Evolutionary conservation across 2,329 filamentous ascomycete species (phyloP).

Genomic region (Bimuria novae-zelandiae): DNA sequence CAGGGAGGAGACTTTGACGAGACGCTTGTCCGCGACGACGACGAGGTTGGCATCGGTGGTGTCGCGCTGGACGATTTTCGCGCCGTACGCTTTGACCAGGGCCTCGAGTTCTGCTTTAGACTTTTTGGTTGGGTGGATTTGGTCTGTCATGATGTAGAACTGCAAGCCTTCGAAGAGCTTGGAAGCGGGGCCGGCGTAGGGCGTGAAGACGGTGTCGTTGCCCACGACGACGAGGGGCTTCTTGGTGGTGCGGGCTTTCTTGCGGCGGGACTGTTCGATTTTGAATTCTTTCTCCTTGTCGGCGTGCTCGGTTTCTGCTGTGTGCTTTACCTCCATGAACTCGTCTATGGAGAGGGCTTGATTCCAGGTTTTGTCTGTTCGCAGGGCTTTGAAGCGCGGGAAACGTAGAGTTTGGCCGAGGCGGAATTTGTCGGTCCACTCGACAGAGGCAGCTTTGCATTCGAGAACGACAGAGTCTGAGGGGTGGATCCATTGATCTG

Average conservation of each 20-base stretch:
- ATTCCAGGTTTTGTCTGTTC: slow-evolving; percentile 84
- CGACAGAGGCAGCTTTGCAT: slow-evolving; percentile 84
- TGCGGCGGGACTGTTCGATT: slow-evolving; percentile 69
- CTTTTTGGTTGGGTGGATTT: slow-evolving; percentile 69
- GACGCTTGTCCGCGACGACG: slow-evolving; percentile 77
- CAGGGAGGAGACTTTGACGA: slow-evolving; percentile 81
- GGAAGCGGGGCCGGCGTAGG: slow-evolving; percentile 63
- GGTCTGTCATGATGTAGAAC: slow-evolving; percentile 85
- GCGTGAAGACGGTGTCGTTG: slow-evolving; percentile 53
- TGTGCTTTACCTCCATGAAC: slow-evolving; percentile 72
- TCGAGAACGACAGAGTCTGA: slow-evolving; percentile 84
- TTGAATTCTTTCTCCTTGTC: slow-evolving; percentile 73
- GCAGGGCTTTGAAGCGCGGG: slow-evolving; percentile 81
- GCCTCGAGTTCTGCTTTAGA: slow-evolving; percentile 79
- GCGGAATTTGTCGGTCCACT: slow-evolving; percentile 76
- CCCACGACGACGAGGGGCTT: slow-evolving; percentile 78
- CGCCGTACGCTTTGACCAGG: slow-evolving; percentile 82
- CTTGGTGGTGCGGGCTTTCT: slow-evolving; percentile 63
- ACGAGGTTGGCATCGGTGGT: slow-evolving; percentile 66
- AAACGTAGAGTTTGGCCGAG: slow-evolving; percentile 81
- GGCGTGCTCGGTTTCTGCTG: slow-evolving; percentile 70
- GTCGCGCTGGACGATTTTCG: slow-evolving; percentile 75
- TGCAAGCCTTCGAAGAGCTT: slow-evolving; percentile 74
- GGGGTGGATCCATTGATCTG: slow-evolving; percentile 92
- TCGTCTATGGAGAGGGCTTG: slow-evolving; percentile 77